These are phyloP conservation scores for Pseudopithomyces maydicus DNA, from an alignment of 2,329 filamentous ascomycete species.

Conservation along the genomic window DNA sequence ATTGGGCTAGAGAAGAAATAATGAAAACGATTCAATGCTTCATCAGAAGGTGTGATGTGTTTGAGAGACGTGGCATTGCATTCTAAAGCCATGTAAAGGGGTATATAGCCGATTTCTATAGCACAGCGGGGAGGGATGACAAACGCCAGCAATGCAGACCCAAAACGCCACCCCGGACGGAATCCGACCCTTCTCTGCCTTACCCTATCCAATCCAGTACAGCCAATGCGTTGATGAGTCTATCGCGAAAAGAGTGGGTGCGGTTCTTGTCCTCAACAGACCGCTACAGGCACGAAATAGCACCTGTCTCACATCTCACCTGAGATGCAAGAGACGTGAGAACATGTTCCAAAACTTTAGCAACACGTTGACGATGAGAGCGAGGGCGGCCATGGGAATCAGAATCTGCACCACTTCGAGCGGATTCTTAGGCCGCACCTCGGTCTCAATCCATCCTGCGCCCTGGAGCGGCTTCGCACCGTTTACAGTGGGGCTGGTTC, in stretches of 20 bases:
- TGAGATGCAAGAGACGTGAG: slow-evolving; percentile 17
- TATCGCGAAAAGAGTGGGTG: too few species aligned
- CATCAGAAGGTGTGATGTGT: not conserved
- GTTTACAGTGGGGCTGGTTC: slow-evolving; percentile 22
- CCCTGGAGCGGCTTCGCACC: slow-evolving; percentile 30
- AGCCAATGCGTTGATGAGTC: too few species aligned
- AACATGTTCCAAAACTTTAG: slow-evolving; percentile 31
- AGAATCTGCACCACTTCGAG: slow-evolving; percentile 53
- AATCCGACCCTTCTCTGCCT: not conserved
- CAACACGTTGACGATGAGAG: slow-evolving; percentile 41
- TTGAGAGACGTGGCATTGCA: not conserved
- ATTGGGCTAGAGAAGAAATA: not conserved
- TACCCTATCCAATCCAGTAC: not conserved
- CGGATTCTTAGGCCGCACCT: slow-evolving; percentile 47
- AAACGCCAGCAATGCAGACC: slow-evolving; percentile 6
- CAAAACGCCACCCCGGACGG: not conserved
- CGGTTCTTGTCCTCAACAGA: too few species aligned
- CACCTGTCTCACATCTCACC: slow-evolving; percentile 1
- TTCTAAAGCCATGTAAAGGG: not conserved
- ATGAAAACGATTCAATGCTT: not conserved
- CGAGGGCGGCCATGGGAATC: slow-evolving; percentile 43
- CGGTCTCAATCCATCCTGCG: slow-evolving; percentile 54
- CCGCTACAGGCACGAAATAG: not conserved
- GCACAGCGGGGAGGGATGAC: not conserved
- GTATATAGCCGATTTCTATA: slow-evolving; percentile 4